phyloP scores from a whole-genome alignment of 495 filamentous ascomycete genomes.

The Hyaloscypha variabilis region DNA sequence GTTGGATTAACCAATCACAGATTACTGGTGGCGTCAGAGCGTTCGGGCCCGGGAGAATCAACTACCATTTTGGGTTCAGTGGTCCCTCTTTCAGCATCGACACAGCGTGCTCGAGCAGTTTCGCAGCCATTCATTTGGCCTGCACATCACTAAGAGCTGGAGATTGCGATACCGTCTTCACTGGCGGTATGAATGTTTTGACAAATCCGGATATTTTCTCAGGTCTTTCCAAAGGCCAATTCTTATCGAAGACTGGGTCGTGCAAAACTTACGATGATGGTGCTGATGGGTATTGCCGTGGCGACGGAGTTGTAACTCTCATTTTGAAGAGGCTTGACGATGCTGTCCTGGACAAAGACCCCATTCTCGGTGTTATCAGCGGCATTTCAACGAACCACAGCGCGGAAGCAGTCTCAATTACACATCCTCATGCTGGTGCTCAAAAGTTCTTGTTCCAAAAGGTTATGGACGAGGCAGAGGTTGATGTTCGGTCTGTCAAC shows the following conservation, averaged over 20 bases:
- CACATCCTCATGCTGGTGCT: conserved; percentile 67
- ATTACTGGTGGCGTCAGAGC: conserved; percentile 87
- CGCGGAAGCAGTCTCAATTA: conserved; percentile 76
- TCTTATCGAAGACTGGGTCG: conserved; percentile 43
- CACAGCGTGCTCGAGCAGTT: conserved; percentile 56
- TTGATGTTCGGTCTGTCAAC: conserved; percentile 71
- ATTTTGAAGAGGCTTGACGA: conserved; percentile 78
- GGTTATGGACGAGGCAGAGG: conserved; percentile 72
- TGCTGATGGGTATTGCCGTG: conserved; percentile 76
- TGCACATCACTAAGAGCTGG: conserved; percentile 47
- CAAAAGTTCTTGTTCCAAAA: conserved; percentile 38
- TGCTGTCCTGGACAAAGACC: conserved; percentile 71
- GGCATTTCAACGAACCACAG: conserved; percentile 76
- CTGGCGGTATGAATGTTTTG: conserved; percentile 76
- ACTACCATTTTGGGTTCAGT: conserved; percentile 49
- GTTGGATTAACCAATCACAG: conserved; percentile 84
- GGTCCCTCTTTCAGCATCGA: conserved; percentile 52
- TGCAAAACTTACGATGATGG: conserved; percentile 50
- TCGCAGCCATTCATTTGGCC: conserved; percentile 54
- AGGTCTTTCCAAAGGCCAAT: conserved; percentile 68
- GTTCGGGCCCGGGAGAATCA: conserved; percentile 68
- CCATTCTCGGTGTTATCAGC: conserved; percentile 68
- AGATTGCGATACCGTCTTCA: conserved; percentile 49
- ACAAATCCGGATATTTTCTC: conserved; percentile 86
- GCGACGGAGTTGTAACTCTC: conserved; percentile 70